A percentile compares a stretch with the other conserved stretches of the same genome.
phyloP scores from a whole-genome alignment of 129 eudicot species.

The Flaveria bidentis region DNA sequence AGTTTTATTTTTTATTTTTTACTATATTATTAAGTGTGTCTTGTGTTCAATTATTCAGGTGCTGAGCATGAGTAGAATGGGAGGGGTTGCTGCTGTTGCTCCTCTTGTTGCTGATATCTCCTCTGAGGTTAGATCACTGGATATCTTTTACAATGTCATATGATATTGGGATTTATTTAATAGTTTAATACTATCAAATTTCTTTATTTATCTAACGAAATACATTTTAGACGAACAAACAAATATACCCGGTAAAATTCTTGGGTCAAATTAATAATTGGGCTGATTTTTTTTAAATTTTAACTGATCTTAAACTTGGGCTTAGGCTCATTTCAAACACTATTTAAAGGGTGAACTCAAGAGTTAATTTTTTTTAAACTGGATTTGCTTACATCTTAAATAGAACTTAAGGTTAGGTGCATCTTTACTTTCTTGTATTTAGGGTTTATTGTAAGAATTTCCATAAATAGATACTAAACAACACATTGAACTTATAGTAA shows the following conservation, averaged over 20 bases:
- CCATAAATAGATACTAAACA: conserved; percentile 17
- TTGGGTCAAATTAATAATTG: too few species aligned
- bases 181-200: neutral
- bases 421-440: conserved; percentile 4
- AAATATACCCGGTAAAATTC: too few species aligned
- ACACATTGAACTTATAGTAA: conserved; percentile 1
- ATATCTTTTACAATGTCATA: neutral
- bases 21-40: neutral
- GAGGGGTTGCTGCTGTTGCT: conserved; percentile 86
- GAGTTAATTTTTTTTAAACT: too few species aligned
- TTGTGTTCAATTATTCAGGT: conserved; percentile 46
- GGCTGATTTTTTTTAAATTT: too few species aligned
- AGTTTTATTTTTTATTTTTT: neutral
- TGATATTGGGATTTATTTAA: neutral
- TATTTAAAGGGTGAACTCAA: too few species aligned
- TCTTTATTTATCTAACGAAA: neutral
- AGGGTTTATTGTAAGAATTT: neutral
- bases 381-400: too few species aligned
- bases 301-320: too few species aligned
- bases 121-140: conserved; percentile 42
- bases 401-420: neutral
- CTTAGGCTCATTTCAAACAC: too few species aligned
- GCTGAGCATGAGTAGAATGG: conserved; percentile 93
- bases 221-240: too few species aligned
- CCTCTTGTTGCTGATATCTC: conserved; percentile 56